Base-by-base conservation (phyloP, 495 filamentous ascomycete species). In the Aspergillus sparsus region DNA sequence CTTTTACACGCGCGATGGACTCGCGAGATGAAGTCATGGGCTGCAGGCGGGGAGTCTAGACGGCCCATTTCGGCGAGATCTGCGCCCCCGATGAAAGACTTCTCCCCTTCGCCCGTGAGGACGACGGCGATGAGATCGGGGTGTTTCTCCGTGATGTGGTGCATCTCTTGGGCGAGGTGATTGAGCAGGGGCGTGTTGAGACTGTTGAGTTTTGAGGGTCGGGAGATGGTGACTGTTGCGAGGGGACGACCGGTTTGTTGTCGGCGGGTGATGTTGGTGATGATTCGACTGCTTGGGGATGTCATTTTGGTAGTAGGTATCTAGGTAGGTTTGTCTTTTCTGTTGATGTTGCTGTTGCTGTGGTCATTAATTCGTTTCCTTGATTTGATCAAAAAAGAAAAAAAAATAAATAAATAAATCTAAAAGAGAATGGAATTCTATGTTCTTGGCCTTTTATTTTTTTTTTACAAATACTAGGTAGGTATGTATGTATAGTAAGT, bases 31-130 rank as follows among this genome's bases (percentile, higher is more conserved):
- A 68, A 70, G 1, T 37, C 11, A 0, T 59, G 55, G 8, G 68
- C 68, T 0, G 66, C 44, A 9, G 55, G 12, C 0, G 68, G 65
- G 4, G 61, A 61, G 0, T 62, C 36, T 18, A 68, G 32, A 2
- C 12, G 10, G 11, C 50, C 61, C 58, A 70, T 66, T 51, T 70
- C 65, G 36, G 56, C 46, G 10, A 70, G 57, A 27, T 68, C 68
- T 3, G 65, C 65, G 16, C 68, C 68, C 44, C 65, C 65, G 52
- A 70, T 55, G 54, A 68, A 70, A 35, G 68, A 45, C 34, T 68
- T 70, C 21, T 34, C 9, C 1, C 68, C 68, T 31, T 62, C 62
- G 34, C 68, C 65, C 9, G 68, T 68, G 32, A 70, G 53, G 16
- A 66, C 42, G 4, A 70, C 57, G 37, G 53, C 63, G n/a, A 68